Base-by-base conservation (phyloP, 106 monocot genomes). In the Dactylorhiza incarnata region DNA sequence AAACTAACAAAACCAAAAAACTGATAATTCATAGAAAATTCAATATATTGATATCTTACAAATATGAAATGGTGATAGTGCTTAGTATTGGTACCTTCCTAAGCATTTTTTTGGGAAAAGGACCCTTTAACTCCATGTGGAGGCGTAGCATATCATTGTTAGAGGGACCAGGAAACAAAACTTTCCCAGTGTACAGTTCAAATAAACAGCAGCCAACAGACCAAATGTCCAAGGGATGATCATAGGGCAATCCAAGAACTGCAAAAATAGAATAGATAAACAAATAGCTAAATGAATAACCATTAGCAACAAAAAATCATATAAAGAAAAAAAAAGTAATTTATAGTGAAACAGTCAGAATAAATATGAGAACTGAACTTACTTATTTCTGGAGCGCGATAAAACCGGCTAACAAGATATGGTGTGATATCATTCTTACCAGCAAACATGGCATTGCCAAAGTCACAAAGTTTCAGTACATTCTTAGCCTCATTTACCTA, bases 381-480 rank as follows among this genome's bases (percentile, higher is more conserved):
- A 97, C 97, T 94, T 89, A 97, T 97, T 83, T 97, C 97, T 70
- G 97, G 96, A 14, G 97, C 91, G 68, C 97, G 94, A 80, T 97
- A 97, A 78, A 97, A 97, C 49, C 97, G 97, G 85, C 97, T 97
- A 48, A 94, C 97, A 72, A 97, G 87, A 74, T 97, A 97, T 37
- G 97, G 97, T 73, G 97, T 97, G 73, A 94, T 87, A 80, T 97
- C 94, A 74, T 97, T 94, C 87, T 94, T 91, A 45, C 91, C 93
- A 72, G 89, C 89, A 83, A 86, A 88, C 97, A 97, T 97, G 15
- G 97, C 97, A 87, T 94, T 97, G 59, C 97, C 97, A 83, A 97
- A 97, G 79, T 97, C 97, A 88, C 97, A 97, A 46, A 97, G 84
- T 84, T 97, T 97, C 56, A 97, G 72, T 15, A 97, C 89, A 85